Base-by-base conservation (phyloP, 306 rosid species). In the Pyrus communis region DNA sequence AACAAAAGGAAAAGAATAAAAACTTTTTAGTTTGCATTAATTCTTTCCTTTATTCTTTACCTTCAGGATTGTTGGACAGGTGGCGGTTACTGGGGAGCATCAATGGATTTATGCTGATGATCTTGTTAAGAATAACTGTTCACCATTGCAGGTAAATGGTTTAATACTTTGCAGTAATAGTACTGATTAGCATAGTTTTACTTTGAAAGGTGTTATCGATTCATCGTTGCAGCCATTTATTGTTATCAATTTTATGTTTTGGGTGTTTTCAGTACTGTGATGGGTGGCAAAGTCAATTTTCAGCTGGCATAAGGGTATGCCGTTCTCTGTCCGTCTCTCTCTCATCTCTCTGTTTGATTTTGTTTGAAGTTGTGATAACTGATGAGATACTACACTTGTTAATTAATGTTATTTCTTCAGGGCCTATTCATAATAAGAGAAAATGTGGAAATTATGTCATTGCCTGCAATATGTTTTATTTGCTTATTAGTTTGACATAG, bases 21-120 rank as follows among this genome's bases (percentile, higher is more conserved):
- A 51, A 46, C 15, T 42, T 35, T 1, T 13, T 31, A 11, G 46
- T 70, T 60, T 9, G 7, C 46, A 7, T 57, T 25, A 4, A 22
- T n/a, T 22, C 27, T 58, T 66, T 28, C 18, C 17, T 51, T 82
- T 51, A 5, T 51, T 51, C 55, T 51, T 81, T 71, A 42, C 46
- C 86, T 74, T 80, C 85, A 96, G 98, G 84, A 81, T 89, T 82
- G 96, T 96, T 83, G 97, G 98, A 75, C 93, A 93, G 82, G 99
- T 92, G 75, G 97, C 99, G 57, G 89, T 85, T 73, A 89, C 93
- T 11, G 97, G 98, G 80, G 91, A 87, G 80, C 89, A 96, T 89
- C 86, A 46, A 76, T 96, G 98, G 99, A 88, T 96, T 86, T 89
- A 83, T 84, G 87, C 90, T n/a, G 97, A 91, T 64, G 83, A 85